Base-by-base conservation (phyloP, 257 asterid species). In the Primulina tabacum region DNA sequence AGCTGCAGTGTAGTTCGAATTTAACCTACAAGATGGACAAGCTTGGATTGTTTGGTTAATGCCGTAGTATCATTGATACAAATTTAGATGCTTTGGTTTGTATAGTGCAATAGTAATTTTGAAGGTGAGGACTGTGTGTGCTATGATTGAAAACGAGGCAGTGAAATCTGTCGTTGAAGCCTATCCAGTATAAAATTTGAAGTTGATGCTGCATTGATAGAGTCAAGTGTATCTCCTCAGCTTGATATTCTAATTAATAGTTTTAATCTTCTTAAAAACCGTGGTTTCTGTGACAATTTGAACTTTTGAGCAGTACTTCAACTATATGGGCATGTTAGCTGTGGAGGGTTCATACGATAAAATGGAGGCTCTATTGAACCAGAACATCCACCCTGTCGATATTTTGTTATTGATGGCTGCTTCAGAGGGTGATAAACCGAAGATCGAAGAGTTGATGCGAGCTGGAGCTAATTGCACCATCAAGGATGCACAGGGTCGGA, bases 261-360 rank as follows among this genome's bases (percentile, higher is more conserved):
- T 16, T 9, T 62, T 62, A 7, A 16, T 62, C 38, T 62, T 32
- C 21, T 62, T 68, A 12, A 57, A 58, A 63, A 71, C 50, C 11
- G 29, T 71, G 58, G 62, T 37, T 28, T 26, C 52, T 71, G 9
- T 63, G 38, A 12, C 40, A n/a, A 16, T 9, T 8, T 38, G 20
- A 29, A 62, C 33, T 11, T 53, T 29, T 52, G 8, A 33, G 68
- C 84, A 89, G 99, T 93, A 93, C 80, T 93, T 89, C 90, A 90
- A 93, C 72, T 93, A 90, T 76, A 90, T 90, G 99, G 99, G 99
- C n/a, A 90, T 93, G 97, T 85, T 90, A 37, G 99, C 97, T n/a
- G 99, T 90, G 69, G 99, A 93, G 82, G 97, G 99, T 18, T 16
- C 96, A 1, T 90, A 90, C 30, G 97, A 90, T 50, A 90, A 90